These are phyloP conservation scores for Cytospora piceicola DNA, from an alignment of 2,329 filamentous ascomycete genomes.

Conservation along the genomic window DNA sequence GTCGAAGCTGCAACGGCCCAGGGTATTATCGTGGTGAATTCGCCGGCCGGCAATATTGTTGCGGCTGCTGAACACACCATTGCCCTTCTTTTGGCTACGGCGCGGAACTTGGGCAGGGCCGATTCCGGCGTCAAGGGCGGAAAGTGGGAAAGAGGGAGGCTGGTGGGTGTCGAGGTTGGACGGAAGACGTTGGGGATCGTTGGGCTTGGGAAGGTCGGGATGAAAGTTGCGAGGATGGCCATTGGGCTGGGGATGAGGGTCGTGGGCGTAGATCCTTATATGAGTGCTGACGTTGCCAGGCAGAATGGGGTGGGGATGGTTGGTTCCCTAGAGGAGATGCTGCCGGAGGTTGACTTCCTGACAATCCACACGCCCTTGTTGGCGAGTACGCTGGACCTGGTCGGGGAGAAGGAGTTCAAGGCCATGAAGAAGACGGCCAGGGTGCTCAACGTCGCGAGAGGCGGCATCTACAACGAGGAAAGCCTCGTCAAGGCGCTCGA, in stretches of 20 bases:
- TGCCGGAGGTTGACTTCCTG: conserved; percentile 73
- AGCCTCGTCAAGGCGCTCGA: conserved; percentile 73
- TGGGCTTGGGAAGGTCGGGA: conserved; percentile 80
- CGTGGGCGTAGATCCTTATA: conserved; percentile 76
- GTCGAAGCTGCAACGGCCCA: conserved; percentile 71
- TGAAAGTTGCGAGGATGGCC: conserved; percentile 79
- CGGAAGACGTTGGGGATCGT: conserved; percentile 77
- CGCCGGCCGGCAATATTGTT: conserved; percentile 77
- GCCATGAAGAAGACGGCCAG: conserved; percentile 75
- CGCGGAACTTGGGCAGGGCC: conserved; percentile 73
- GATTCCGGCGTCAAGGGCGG: conserved; percentile 71
- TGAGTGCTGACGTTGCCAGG: conserved; percentile 70
- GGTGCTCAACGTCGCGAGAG: conserved; percentile 78
- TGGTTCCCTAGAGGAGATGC: conserved; percentile 60
- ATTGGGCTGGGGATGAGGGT: conserved; percentile 78
- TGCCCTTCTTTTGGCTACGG: conserved; percentile 73
- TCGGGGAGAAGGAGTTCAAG: conserved; percentile 67
- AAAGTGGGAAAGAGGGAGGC: conserved; percentile 73
- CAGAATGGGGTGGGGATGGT: conserved; percentile 69
- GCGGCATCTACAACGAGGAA: conserved; percentile 78
- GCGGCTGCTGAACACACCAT: conserved; percentile 81
- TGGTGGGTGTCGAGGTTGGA: conserved; percentile 78
- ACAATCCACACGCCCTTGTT: conserved; percentile 82
- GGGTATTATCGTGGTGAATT: conserved; percentile 81
- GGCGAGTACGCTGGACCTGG: conserved; percentile 75